Conservation (phyloP, 345 rosid species). For the Eucalyptus leucophloia region DNA sequence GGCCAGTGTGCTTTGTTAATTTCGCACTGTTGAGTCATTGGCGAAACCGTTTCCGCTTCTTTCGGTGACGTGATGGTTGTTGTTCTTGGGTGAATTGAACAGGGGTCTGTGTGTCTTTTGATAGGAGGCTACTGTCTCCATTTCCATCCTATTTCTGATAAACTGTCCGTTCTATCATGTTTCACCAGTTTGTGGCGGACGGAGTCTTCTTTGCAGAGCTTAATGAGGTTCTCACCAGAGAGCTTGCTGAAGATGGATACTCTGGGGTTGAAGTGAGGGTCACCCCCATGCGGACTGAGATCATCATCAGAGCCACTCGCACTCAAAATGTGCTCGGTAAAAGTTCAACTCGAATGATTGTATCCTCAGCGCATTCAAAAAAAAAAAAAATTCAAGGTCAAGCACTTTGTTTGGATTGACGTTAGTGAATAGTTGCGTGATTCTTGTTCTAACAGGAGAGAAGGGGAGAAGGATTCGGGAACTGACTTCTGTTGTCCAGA, state of each 20-base stretch:
- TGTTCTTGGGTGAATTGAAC: not conserved
- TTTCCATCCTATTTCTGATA: not conserved
- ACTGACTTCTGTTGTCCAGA: too few relatives aligned
- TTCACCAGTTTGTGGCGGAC: slow-evolving; percentile 2
- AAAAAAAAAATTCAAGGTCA: not conserved
- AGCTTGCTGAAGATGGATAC: slow-evolving; percentile 11
- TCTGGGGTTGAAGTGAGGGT: slow-evolving; percentile 9
- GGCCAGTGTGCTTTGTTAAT: not conserved
- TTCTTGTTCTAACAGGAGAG: too few relatives aligned
- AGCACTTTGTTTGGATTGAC: not conserved
- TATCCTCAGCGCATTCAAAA: not conserved
- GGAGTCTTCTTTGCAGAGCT: slow-evolving; percentile 8
- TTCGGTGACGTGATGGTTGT: not conserved
- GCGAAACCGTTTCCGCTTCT: not conserved
- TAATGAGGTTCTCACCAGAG: slow-evolving; percentile 7
- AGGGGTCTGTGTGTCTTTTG: not conserved
- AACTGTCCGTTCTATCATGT: not conserved
- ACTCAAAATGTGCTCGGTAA: slow-evolving; percentile 9
- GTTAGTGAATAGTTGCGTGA: not conserved
- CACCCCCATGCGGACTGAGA: slow-evolving; percentile 13
- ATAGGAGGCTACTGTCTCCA: not conserved
- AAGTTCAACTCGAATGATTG: not conserved
- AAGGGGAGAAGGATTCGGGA: too few relatives aligned
- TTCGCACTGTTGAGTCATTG: not conserved
- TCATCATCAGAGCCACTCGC: slow-evolving; percentile 9